phyloP scores from a whole-genome alignment of 495 filamentous ascomycete genomes.

The Penicillium atrosanguineum region DNA sequence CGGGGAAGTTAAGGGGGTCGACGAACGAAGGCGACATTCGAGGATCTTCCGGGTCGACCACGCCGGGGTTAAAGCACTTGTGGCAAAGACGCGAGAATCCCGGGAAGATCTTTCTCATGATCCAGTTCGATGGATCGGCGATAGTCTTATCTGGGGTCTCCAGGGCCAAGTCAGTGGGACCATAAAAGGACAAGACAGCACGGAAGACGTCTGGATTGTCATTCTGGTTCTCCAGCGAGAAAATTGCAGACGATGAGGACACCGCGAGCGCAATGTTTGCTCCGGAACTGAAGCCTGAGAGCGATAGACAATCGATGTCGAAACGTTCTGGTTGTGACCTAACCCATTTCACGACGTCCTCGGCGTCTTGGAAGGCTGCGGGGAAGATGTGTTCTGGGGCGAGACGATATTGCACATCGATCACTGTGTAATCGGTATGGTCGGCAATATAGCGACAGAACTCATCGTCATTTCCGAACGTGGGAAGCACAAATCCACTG shows the following conservation, averaged over 20 bases:
- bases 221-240: constrained; percentile 10
- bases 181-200: constrained; percentile 41
- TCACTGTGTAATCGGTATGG: constrained; percentile 37
- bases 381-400: constrained; percentile 77
- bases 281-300: constrained; percentile 47
- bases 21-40: constrained; percentile 41
- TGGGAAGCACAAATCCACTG: constrained; percentile 37
- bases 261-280: constrained; percentile 41
- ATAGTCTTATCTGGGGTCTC: constrained; percentile 21
- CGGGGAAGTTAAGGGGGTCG: constrained; percentile 33
- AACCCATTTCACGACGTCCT: constrained; percentile 40
- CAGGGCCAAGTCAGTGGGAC: constrained; percentile 32
- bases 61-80: constrained; percentile 22
- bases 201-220: constrained; percentile 21
- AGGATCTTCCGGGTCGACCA: constrained; percentile 29
- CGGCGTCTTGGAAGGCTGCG: constrained; percentile 68
- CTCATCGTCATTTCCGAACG: constrained; percentile 41
- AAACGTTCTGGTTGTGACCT: constrained; percentile 32
- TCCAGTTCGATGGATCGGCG: constrained; percentile 26
- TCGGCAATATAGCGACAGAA: constrained; percentile 37
- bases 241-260: constrained; percentile 30
- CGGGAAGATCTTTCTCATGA: constrained; percentile 27
- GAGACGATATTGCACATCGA: constrained; percentile 70
- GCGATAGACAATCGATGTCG: constrained; percentile 31
- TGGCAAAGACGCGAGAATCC: constrained; percentile 31